These are phyloP conservation scores for Daldinia eschscholtzii DNA, from an alignment of 2,329 filamentous ascomycete species.

Conservation along the genomic window DNA sequence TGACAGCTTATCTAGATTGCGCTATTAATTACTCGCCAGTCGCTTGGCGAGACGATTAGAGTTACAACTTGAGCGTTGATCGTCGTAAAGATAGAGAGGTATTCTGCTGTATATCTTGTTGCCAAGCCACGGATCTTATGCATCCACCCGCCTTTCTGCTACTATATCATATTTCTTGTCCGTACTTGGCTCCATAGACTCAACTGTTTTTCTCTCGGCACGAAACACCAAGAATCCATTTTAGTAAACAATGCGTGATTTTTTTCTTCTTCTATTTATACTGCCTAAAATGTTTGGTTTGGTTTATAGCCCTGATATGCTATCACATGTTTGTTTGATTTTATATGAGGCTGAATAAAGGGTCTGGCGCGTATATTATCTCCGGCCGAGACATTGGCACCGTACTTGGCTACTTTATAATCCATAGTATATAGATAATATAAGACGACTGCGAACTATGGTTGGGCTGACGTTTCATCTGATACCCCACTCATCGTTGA, in stretches of 20 bases:
- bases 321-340: conserved; percentile 8
- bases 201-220: conserved; percentile 17
- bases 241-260: conserved; percentile 6
- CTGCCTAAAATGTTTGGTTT: neutral
- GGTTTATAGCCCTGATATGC: neutral
- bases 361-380: conserved; percentile 12
- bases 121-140: conserved; percentile 41
- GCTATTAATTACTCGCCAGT: conserved; percentile 45
- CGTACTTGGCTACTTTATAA: conserved; percentile 27
- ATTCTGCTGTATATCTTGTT: conserved; percentile 32
- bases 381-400: conserved; percentile 24
- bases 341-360: conserved; percentile 33
- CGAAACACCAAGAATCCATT: conserved; percentile 1
- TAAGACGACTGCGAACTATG: conserved; percentile 22
- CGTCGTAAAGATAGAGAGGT: conserved; percentile 23
- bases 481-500: conserved; percentile 30
- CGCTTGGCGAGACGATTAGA: conserved; percentile 36
- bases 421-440: conserved; percentile 9
- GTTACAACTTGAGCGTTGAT: conserved; percentile 32
- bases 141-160: conserved; percentile 29
- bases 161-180: conserved; percentile 29
- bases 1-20: conserved; percentile 45
- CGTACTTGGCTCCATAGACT: conserved; percentile 19
- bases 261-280: conserved; percentile 1
- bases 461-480: conserved; percentile 36